A percentile compares a stretch with the other conserved stretches of the same genome.
These are phyloP conservation scores for Edaphochlamys debaryana DNA, from an alignment of 139 green algal genomes.

Conservation along the genomic window DNA sequence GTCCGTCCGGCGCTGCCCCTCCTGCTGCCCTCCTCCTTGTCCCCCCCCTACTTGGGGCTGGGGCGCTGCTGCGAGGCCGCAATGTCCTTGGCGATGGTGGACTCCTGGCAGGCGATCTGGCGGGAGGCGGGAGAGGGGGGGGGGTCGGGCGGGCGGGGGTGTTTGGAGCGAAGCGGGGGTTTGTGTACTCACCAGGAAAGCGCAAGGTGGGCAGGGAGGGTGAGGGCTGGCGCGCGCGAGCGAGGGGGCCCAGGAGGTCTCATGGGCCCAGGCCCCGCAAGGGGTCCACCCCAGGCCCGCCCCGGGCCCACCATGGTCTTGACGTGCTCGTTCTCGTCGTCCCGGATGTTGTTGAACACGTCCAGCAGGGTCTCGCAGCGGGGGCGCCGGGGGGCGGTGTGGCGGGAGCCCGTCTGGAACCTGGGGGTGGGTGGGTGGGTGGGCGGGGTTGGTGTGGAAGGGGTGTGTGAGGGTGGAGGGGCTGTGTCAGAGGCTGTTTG, in stretches of 20 bases:
- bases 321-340: slow-evolving; percentile 81
- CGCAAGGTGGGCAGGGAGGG: not conserved
- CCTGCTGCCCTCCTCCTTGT: no score
- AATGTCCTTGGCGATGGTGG: slow-evolving; percentile 31
- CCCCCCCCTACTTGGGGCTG: no score
- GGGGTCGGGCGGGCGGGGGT: not conserved
- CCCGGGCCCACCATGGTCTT: slow-evolving; percentile 82
- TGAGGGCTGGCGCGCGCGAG: not conserved
- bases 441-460: no score
- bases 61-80: no score
- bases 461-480: no score
- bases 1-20: no score
- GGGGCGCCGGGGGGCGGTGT: slow-evolving; percentile 44
- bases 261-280: no score
- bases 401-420: slow-evolving; percentile 36
- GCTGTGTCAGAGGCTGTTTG: no score
- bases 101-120: slow-evolving; percentile 9
- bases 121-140: no score
- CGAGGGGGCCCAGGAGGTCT: no score
- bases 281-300: not conserved
- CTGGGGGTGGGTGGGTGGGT: slow-evolving; percentile 3
- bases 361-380: slow-evolving; percentile 79
- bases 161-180: not conserved
- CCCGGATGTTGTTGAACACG: slow-evolving; percentile 89
- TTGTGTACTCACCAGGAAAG: no score